Conservation (phyloP, 176 grass and related monocot species). For the Guadua angustifolia region DNA sequence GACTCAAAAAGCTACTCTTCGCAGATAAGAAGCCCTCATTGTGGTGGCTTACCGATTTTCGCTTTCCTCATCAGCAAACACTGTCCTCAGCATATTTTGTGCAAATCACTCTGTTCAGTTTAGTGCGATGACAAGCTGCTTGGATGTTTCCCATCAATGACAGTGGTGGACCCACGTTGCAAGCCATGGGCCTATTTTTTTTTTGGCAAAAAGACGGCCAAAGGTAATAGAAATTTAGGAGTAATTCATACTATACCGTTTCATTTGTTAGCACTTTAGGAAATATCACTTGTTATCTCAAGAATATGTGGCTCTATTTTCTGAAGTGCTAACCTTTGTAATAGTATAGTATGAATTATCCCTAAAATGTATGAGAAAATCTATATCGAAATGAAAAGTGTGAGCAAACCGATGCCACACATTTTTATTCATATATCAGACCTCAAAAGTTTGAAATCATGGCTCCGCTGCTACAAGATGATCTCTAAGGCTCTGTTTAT, state of each 20-base stretch:
- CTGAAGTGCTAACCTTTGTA: too few species aligned
- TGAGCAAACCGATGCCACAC: not conserved
- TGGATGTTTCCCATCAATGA: not conserved
- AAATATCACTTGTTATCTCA: too few species aligned
- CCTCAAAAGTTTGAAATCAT: not conserved
- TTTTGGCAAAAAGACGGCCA: not conserved
- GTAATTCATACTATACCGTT: too few species aligned
- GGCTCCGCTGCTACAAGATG: not conserved
- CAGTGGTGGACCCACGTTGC: not conserved
- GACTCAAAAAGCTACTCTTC: too few species aligned
- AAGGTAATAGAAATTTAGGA: too few species aligned
- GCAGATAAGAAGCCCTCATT: too few species aligned
- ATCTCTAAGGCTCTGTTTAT: not conserved
- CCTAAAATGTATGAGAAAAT: not conserved
- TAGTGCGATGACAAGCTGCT: constrained; percentile 1
- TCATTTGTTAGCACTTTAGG: too few species aligned
- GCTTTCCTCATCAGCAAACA: too few species aligned
- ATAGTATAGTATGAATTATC: too few species aligned
- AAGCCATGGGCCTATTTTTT: not conserved
- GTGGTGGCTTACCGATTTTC: too few species aligned
- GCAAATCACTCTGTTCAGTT: constrained; percentile 11
- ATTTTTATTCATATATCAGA: not conserved
- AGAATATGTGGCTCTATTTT: too few species aligned
- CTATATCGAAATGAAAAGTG: not conserved
- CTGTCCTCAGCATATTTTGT: too few species aligned